These are phyloP conservation scores for Pelargonium australe DNA, from an alignment of 441 rosid species.

Conservation along the genomic window DNA sequence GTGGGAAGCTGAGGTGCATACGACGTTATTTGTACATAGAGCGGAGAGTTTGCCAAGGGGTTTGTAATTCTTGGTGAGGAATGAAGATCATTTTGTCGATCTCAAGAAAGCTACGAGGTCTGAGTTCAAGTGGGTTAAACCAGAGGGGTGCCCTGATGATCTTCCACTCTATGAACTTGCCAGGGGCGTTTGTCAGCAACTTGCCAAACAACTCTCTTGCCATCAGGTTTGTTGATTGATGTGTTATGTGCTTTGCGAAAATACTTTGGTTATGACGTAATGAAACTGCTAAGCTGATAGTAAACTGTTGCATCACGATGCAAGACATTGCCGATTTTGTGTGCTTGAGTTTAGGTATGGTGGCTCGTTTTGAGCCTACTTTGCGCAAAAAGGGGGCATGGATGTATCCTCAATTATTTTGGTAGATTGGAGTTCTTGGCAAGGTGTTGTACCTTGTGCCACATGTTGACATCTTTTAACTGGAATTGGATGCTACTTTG, in stretches of 20 bases:
- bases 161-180: constrained; percentile 67
- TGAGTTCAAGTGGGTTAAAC: constrained; percentile 67
- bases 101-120: constrained; percentile 46
- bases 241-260: constrained; percentile 1
- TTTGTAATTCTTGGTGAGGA: constrained; percentile 74
- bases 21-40: constrained; percentile 73
- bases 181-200: constrained; percentile 46
- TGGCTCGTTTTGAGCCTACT: constrained; percentile 61
- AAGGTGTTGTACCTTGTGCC: constrained; percentile 82
- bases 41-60: constrained; percentile 62
- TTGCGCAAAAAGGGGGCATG: constrained; percentile 51
- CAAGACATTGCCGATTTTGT: constrained; percentile 88
- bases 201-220: constrained; percentile 66
- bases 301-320: constrained; percentile 16
- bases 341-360: constrained; percentile 86
- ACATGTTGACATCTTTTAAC: constrained; percentile 68
- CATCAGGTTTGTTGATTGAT: constrained; percentile 49
- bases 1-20: constrained; percentile 88
- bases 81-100: constrained; percentile 61
- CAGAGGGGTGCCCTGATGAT: constrained; percentile 66
- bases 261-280: background rate
- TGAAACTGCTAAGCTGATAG: background rate
- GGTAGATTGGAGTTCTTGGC: constrained; percentile 91
- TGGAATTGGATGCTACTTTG: constrained; percentile 81
- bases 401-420: constrained; percentile 85